Conservation (phyloP, 306 rosid species). For the Fragaria ananassa region DNA sequence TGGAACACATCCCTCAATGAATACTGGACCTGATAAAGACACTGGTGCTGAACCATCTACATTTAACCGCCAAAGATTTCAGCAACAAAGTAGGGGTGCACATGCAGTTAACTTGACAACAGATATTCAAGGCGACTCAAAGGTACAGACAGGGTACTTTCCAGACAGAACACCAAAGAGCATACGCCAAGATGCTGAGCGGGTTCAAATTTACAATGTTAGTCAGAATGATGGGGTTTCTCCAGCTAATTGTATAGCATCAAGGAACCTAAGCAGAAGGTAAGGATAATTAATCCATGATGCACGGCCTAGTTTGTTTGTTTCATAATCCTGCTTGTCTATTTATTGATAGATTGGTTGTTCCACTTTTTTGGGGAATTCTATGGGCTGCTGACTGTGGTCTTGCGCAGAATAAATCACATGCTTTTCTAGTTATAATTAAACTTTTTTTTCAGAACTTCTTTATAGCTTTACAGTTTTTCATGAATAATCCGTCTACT, state of each 20-base stretch:
- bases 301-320: neutral
- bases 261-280: slow-evolving; percentile 40
- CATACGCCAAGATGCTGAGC: slow-evolving; percentile 36
- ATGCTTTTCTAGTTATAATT: neutral
- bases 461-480: neutral
- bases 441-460: neutral
- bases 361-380: neutral
- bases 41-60: slow-evolving; percentile 32
- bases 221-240: slow-evolving; percentile 38
- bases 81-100: slow-evolving; percentile 40
- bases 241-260: slow-evolving; percentile 23
- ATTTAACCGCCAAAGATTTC: slow-evolving; percentile 45
- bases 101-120: slow-evolving; percentile 36
- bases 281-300: slow-evolving; percentile 8
- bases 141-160: slow-evolving; percentile 31
- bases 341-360: neutral
- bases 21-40: slow-evolving; percentile 38
- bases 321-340: neutral
- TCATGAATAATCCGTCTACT: neutral
- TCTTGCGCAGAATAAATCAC: neutral
- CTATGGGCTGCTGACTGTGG: neutral
- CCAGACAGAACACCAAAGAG: slow-evolving; percentile 34
- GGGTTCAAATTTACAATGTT: slow-evolving; percentile 38
- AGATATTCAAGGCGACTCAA: slow-evolving; percentile 34
- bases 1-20: slow-evolving; percentile 41